phyloP scores from a whole-genome alignment of 1,284 basidiomycete genomes.

The Moesziomyces parantarcticus region DNA sequence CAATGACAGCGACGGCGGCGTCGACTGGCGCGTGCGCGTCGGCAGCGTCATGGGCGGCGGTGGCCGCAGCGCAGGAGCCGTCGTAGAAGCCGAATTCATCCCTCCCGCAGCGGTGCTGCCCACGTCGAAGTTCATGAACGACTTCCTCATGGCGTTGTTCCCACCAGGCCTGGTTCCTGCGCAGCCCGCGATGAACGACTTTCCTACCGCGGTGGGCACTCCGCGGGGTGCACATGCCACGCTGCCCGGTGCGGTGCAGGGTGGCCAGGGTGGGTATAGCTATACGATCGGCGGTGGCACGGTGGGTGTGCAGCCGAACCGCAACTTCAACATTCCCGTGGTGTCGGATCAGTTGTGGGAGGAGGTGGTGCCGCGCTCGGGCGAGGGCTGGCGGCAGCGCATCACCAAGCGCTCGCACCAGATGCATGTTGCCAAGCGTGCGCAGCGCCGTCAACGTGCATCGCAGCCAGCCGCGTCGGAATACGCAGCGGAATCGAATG shows the following conservation, averaged over 20 bases:
- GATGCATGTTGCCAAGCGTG: constrained; percentile 12
- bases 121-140: constrained; percentile 36
- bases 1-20: constrained; percentile 9
- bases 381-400: constrained; percentile 25
- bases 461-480: constrained; percentile 1
- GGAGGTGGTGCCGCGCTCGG: constrained; percentile 43
- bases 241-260: background rate
- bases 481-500: background rate
- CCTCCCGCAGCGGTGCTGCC: constrained; percentile 32
- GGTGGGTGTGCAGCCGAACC: constrained; percentile 17
- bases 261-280: constrained; percentile 8
- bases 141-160: constrained; percentile 38
- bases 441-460: constrained; percentile 13
- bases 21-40: constrained; percentile 47
- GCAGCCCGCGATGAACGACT: background rate
- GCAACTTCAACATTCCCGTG: constrained; percentile 34
- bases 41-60: constrained; percentile 52
- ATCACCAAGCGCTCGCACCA: constrained; percentile 24
- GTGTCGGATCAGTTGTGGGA: constrained; percentile 52
- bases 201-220: background rate
- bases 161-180: constrained; percentile 28
- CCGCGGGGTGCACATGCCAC: constrained; percentile 7
- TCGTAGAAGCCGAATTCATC: constrained; percentile 50
- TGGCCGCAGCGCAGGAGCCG: constrained; percentile 45
- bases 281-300: constrained; percentile 28